Conservation (phyloP, 257 asterid genomes). For the Solanum virginianum region DNA sequence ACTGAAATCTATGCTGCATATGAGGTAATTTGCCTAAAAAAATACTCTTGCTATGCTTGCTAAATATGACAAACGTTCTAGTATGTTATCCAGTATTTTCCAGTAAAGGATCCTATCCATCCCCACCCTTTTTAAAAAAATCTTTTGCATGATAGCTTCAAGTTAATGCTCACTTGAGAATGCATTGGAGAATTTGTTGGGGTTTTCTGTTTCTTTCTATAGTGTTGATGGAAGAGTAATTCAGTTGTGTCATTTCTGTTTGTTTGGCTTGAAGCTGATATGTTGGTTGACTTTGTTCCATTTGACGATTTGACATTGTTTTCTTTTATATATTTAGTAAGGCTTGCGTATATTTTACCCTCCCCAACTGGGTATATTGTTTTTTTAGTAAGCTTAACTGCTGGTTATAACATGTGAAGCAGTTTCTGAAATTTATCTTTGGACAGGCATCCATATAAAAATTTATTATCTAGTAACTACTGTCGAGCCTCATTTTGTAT, state of each 20-base stretch:
- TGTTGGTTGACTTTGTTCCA: background rate
- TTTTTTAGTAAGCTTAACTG: background rate
- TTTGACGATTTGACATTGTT: background rate
- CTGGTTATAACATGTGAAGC: background rate
- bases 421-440: background rate
- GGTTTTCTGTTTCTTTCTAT: background rate
- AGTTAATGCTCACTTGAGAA: background rate
- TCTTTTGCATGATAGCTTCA: background rate
- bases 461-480: background rate
- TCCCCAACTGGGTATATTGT: too few relatives aligned
- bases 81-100: background rate
- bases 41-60: background rate
- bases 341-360: too few relatives aligned
- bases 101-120: background rate
- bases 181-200: background rate
- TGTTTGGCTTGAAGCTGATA: background rate
- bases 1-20: slow-evolving; percentile 80
- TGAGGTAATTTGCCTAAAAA: slow-evolving; percentile 43
- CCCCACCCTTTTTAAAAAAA: background rate
- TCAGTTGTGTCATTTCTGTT: background rate
- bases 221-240: background rate
- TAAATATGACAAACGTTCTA: background rate
- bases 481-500: background rate
- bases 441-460: background rate
- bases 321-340: background rate